A percentile compares a stretch with the other conserved stretches of the same genome.
These are phyloP conservation scores for Trapa bicornis DNA, from an alignment of 345 rosid species.

Conservation along the genomic window DNA sequence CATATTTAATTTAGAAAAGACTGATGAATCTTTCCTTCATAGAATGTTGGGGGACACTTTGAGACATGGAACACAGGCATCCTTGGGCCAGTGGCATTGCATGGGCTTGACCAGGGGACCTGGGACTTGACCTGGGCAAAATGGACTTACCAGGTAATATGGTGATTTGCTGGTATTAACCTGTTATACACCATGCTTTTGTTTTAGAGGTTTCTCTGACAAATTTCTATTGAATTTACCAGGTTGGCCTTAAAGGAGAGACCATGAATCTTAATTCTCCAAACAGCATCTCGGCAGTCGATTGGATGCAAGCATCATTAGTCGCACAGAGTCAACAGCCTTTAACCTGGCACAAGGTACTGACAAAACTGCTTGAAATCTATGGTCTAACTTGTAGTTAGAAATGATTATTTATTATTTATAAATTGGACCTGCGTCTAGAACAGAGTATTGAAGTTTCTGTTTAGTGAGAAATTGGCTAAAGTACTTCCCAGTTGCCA, in stretches of 20 bases:
- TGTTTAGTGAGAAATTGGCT: background rate
- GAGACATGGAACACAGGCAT: constrained; percentile 96
- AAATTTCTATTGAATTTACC: constrained; percentile 9
- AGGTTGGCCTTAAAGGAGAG: constrained; percentile 99
- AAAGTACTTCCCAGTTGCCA: background rate
- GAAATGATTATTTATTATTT: background rate
- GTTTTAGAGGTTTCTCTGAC: background rate
- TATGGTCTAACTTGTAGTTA: background rate
- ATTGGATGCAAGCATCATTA: constrained; percentile 62
- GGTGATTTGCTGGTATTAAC: background rate
- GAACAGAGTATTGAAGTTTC: too few species aligned
- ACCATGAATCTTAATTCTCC: constrained; percentile 73
- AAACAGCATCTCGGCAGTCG: constrained; percentile 43
- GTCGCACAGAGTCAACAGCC: constrained; percentile 64
- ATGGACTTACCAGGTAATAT: constrained; percentile 87
- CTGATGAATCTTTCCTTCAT: constrained; percentile 8
- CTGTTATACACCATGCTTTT: background rate
- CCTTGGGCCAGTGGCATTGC: constrained; percentile 90
- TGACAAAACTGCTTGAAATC: background rate
- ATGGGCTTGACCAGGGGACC: constrained; percentile 81
- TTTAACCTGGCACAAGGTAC: constrained; percentile 93
- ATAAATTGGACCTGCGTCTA: too few species aligned
- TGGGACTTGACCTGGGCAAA: constrained; percentile 85
- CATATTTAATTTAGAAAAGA: background rate
- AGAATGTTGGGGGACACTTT: constrained; percentile 94